Percentiles rank a stretch among this genome's conserved stretches.
These are phyloP conservation scores for Boletus insuetus DNA, from an alignment of 768 basidiomycete species.

Conservation along the genomic window DNA sequence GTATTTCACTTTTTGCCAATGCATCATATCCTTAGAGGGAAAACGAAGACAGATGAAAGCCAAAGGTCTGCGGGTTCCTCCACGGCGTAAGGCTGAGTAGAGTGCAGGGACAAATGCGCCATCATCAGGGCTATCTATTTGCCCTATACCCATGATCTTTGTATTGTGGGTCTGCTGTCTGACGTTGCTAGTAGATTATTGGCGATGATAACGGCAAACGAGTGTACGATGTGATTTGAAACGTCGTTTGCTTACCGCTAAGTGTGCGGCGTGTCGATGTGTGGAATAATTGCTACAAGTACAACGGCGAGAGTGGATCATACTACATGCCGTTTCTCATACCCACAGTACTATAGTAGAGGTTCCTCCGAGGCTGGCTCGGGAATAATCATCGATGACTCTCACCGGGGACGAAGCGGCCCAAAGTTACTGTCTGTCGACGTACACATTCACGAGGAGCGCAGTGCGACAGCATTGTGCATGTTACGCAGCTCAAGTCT, in stretches of 20 bases:
- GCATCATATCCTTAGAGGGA: constrained; percentile 45
- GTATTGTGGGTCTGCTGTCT: not conserved
- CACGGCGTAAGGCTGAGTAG: constrained; percentile 40
- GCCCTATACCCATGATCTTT: constrained; percentile 1
- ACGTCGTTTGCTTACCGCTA: not conserved
- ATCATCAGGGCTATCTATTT: not conserved
- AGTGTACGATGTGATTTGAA: constrained; percentile 8
- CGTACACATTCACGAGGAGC: not conserved
- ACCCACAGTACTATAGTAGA: not conserved
- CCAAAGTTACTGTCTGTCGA: not conserved
- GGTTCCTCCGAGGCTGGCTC: not conserved
- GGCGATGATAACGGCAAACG: not conserved
- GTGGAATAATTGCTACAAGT: not conserved
- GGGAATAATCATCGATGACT: not conserved
- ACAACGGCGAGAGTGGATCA: not conserved
- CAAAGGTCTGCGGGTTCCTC: constrained; percentile 66
- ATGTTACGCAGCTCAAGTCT: not conserved
- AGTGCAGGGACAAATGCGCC: constrained; percentile 19
- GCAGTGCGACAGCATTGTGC: too few species aligned
- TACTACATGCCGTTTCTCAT: not conserved
- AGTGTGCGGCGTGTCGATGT: not conserved
- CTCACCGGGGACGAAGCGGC: not conserved
- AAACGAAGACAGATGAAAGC: constrained; percentile 75
- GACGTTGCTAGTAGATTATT: not conserved
- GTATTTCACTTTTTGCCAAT: not conserved